Evolutionary conservation across 768 basidiomycete species (phyloP).

Genomic region (Leccinum truebloodii): DNA sequence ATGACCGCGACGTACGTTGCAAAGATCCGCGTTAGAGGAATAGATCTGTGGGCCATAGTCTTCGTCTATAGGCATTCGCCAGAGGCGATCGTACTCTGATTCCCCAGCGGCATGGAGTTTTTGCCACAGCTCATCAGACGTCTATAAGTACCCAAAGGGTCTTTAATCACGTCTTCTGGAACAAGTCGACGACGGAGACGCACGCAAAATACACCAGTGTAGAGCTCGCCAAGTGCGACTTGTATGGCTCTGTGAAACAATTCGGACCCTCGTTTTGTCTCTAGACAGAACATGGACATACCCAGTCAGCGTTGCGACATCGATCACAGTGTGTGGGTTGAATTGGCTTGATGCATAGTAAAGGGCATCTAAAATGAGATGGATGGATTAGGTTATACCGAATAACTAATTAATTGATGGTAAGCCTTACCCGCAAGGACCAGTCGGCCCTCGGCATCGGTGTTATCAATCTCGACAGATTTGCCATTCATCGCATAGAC

Average conservation of each 20-base stretch:
- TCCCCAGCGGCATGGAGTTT: constrained; percentile 69
- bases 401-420: neutral
- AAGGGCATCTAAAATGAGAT: constrained; percentile 59
- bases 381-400: neutral
- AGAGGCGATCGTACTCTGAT: constrained; percentile 78
- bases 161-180: neutral
- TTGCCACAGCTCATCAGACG: constrained; percentile 74
- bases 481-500: constrained; percentile 89
- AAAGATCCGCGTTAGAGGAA: constrained; percentile 77
- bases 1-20: constrained; percentile 44
- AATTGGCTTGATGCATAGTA: constrained; percentile 78
- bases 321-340: constrained; percentile 81
- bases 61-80: constrained; percentile 88
- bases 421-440: constrained; percentile 60
- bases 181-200: constrained; percentile 14
- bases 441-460: constrained; percentile 81
- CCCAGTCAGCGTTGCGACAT: constrained; percentile 88
- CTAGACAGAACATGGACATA: constrained; percentile 29
- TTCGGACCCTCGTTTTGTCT: neutral
- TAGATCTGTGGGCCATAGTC: constrained; percentile 78
- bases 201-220: constrained; percentile 78
- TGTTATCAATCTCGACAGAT: constrained; percentile 84
- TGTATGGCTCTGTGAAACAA: constrained; percentile 56
- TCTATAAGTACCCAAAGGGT: constrained; percentile 38
- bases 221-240: constrained; percentile 74